Conservation (phyloP, 208 protist genomes). For the Leishmania amazonensis region DNA sequence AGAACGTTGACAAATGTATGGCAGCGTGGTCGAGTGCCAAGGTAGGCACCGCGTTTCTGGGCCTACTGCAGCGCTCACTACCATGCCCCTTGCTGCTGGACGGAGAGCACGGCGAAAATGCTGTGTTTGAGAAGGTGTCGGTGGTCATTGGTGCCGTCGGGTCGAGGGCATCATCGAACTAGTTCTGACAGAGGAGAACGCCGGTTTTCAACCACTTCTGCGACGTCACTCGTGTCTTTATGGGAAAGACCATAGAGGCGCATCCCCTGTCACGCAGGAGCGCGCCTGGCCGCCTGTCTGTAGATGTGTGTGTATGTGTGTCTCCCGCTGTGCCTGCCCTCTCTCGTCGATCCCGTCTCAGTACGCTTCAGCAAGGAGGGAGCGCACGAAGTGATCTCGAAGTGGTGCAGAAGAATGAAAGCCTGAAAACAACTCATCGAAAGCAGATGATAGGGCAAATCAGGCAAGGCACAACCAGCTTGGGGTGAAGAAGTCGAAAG, state of each 20-base stretch:
- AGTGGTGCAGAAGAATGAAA: not conserved
- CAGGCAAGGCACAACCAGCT: not conserved
- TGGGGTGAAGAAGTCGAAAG: not conserved
- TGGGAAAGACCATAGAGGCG: conserved; percentile 30
- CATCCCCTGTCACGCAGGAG: conserved; percentile 17
- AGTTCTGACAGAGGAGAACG: conserved; percentile 41
- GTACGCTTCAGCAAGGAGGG: not conserved
- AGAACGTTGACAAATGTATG: conserved; percentile 57
- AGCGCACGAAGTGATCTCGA: not conserved
- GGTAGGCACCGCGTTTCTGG: conserved; percentile 43
- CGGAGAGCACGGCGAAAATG: conserved; percentile 46
- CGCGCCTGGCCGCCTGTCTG: not conserved
- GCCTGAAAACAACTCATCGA: not conserved
- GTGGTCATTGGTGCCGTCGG: conserved; percentile 34
- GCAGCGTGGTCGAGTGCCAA: conserved; percentile 43
- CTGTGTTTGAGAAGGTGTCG: conserved; percentile 46
- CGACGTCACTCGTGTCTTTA: conserved; percentile 40
- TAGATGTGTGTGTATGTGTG: not conserved
- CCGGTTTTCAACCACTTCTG: conserved; percentile 43
- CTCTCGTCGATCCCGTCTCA: not conserved
- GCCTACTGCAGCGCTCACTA: conserved; percentile 43
- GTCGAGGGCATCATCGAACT: conserved; percentile 50
- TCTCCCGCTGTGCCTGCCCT: not conserved
- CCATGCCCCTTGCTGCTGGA: conserved; percentile 49
- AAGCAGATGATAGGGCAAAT: not conserved